phyloP scores from a whole-genome alignment of 2,329 filamentous ascomycete genomes.

The Fusarium hainanense region DNA sequence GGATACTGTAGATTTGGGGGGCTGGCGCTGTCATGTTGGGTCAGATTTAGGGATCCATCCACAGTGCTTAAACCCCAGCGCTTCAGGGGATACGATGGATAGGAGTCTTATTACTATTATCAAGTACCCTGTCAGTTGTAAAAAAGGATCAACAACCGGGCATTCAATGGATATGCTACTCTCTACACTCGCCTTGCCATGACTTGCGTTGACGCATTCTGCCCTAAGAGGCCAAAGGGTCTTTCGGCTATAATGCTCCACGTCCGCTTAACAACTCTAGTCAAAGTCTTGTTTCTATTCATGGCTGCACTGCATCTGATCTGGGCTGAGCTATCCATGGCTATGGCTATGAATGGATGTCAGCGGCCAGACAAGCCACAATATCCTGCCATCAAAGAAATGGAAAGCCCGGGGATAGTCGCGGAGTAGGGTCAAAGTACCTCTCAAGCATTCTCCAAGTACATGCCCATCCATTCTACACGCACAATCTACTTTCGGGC shows the following conservation, averaged over 20 bases:
- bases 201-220: constrained; percentile 1
- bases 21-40: constrained; percentile 31
- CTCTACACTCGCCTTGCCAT: background rate
- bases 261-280: constrained; percentile 12
- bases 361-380: constrained; percentile 16
- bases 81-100: constrained; percentile 16
- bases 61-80: constrained; percentile 24
- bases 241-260: constrained; percentile 23
- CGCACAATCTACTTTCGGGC: constrained; percentile 6
- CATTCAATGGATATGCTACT: no score
- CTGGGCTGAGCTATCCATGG: background rate
- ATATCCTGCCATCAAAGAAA: constrained; percentile 15
- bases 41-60: constrained; percentile 25
- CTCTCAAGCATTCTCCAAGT: constrained; percentile 9
- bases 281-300: constrained; percentile 32
- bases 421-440: constrained; percentile 13
- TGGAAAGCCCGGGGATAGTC: constrained; percentile 6
- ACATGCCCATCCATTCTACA: background rate
- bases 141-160: constrained; percentile 19
- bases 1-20: constrained; percentile 4
- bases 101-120: constrained; percentile 12
- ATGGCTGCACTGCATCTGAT: constrained; percentile 12
- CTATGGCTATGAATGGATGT: background rate
- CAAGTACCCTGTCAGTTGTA: constrained; percentile 14
- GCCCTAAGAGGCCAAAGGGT: constrained; percentile 7